Conservation (phyloP, 371 early-diverging fungal genomes). For the Actinomortierella ambigua region DNA sequence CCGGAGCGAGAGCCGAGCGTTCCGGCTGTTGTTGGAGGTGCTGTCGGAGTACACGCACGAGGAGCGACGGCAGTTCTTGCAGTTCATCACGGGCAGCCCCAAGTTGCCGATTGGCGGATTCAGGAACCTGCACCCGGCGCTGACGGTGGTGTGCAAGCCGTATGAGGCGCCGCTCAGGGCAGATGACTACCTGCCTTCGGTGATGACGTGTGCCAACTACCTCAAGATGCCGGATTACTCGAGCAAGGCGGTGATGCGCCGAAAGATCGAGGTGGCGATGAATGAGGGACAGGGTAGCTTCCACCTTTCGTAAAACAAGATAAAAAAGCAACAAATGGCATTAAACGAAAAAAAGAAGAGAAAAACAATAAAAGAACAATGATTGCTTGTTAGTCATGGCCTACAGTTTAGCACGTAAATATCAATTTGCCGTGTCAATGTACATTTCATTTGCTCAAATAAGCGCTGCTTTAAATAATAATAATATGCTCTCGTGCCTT, state of each 20-base stretch:
- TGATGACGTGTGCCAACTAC: conserved; percentile 97
- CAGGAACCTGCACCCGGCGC: conserved; percentile 78
- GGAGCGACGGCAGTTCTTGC: conserved; percentile 82
- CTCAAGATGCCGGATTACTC: conserved; percentile 93
- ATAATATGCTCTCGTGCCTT: too few species aligned
- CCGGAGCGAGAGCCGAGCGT: conserved; percentile 69
- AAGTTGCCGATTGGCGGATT: conserved; percentile 89
- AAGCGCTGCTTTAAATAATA: too few species aligned
- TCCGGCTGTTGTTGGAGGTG: conserved; percentile 69
- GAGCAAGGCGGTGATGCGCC: conserved; percentile 65
- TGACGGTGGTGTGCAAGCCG: conserved; percentile 88
- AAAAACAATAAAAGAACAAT: too few species aligned
- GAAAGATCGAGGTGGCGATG: conserved; percentile 74
- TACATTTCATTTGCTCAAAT: too few species aligned
- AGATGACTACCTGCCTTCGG: conserved; percentile 89
- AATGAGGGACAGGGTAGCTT: conserved; percentile 89
- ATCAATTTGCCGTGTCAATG: too few species aligned
- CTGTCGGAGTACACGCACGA: conserved; percentile 63
- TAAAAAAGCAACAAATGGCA: too few species aligned
- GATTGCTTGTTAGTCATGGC: too few species aligned
- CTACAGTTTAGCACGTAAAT: too few species aligned
- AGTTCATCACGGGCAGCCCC: conserved; percentile 93
- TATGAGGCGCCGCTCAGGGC: conserved; percentile 67
- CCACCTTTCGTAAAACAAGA: conserved; percentile 81
- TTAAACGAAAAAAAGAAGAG: too few species aligned